Percentiles rank a stretch among this genome's conserved stretches.
Evolutionary conservation across 768 basidiomycete species (phyloP).

Genomic region (Pluteus cervinus): DNA sequence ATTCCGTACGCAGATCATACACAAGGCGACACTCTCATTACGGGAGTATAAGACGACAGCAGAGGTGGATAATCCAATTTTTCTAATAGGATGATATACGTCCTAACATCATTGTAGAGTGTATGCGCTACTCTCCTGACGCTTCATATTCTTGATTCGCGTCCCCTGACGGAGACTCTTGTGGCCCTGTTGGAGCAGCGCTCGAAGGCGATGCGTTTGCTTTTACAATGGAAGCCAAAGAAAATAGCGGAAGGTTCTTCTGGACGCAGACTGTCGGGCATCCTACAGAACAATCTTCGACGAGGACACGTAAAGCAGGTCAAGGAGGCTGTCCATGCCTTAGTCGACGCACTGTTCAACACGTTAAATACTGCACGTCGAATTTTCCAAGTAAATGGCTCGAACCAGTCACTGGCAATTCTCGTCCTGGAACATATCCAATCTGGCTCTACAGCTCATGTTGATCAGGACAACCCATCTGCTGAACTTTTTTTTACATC

Average conservation of each 20-base stretch:
- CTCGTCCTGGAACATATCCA: conserved; percentile 60
- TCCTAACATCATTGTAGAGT: conserved; percentile 36
- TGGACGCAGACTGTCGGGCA: neutral
- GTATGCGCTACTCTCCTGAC: conserved; percentile 75
- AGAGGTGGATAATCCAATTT: conserved; percentile 33
- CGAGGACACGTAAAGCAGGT: conserved; percentile 47
- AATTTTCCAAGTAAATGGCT: conserved; percentile 42
- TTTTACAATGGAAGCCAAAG: conserved; percentile 27
- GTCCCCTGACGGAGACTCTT: conserved; percentile 70
- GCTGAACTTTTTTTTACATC: conserved; percentile 59
- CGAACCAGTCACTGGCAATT: conserved; percentile 42
- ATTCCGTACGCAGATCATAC: conserved; percentile 84
- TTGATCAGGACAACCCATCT: conserved; percentile 27
- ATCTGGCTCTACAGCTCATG: conserved; percentile 30
- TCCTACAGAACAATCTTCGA: conserved; percentile 24
- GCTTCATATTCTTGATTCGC: conserved; percentile 84
- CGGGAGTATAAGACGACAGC: conserved; percentile 50
- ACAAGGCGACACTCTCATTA: conserved; percentile 80
- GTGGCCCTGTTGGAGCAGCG: conserved; percentile 68
- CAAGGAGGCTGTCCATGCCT: conserved; percentile 43
- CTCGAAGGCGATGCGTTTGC: conserved; percentile 44
- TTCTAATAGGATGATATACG: neutral
- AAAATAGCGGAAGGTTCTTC: neutral
- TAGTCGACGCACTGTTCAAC: conserved; percentile 48
- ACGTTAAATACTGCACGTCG: conserved; percentile 53